phyloP scores from a whole-genome alignment of 495 filamentous ascomycete genomes.

The Penicillium coffeae region DNA sequence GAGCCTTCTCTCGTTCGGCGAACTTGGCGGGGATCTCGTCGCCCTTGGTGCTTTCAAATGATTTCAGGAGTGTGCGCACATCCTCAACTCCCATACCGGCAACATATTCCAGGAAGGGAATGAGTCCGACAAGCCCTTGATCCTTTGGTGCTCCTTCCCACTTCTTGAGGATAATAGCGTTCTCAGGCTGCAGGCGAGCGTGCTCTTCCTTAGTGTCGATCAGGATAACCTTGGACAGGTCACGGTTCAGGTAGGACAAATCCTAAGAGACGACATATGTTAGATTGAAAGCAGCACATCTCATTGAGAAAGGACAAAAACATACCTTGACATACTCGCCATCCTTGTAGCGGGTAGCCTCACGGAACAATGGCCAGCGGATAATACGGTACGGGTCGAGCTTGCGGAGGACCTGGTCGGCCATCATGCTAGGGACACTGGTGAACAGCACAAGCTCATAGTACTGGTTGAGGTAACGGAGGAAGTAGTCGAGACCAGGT shows the following conservation, averaged over 20 bases:
- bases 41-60: slow-evolving; percentile 68
- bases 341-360: slow-evolving; percentile 91
- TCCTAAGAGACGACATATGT: slow-evolving; percentile 53
- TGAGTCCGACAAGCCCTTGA: slow-evolving; percentile 76
- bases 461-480: slow-evolving; percentile 93
- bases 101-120: slow-evolving; percentile 95
- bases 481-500: slow-evolving; percentile 93
- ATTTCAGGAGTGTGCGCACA: slow-evolving; percentile 77
- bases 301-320: neutral
- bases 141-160: slow-evolving; percentile 85
- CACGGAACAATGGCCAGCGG: slow-evolving; percentile 90
- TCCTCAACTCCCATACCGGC: slow-evolving; percentile 88
- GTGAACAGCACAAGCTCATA: slow-evolving; percentile 98
- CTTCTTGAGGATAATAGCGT: slow-evolving; percentile 83
- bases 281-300: slow-evolving; percentile 1
- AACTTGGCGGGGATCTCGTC: slow-evolving; percentile 84
- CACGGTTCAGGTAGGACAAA: slow-evolving; percentile 91
- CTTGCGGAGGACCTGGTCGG: slow-evolving; percentile 84
- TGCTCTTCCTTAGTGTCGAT: slow-evolving; percentile 82
- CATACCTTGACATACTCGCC: slow-evolving; percentile 94
- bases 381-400: slow-evolving; percentile 95
- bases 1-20: slow-evolving; percentile 76
- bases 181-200: slow-evolving; percentile 81
- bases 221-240: slow-evolving; percentile 89
- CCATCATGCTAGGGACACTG: slow-evolving; percentile 72